phyloP scores from a whole-genome alignment of 257 asterid genomes.

The Solanum lignicaule region DNA sequence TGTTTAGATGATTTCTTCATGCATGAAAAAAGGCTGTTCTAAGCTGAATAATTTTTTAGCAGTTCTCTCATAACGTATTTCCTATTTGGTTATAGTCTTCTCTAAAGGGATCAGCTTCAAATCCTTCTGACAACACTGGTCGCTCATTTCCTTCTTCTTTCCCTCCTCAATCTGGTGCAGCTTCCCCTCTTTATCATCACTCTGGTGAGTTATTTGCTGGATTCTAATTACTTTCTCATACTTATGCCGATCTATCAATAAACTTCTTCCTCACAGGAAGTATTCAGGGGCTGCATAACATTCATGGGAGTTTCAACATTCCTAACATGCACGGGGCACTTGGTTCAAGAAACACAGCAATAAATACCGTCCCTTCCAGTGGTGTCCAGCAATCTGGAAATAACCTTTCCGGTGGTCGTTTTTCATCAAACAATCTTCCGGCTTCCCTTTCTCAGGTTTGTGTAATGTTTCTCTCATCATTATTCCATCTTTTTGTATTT shows the following conservation, averaged over 20 bases:
- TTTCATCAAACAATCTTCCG: conserved; percentile 52
- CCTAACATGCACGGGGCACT: conserved; percentile 58
- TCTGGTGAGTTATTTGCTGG: conserved; percentile 35
- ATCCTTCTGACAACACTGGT: conserved; percentile 53
- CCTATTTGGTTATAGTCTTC: conserved; percentile 44
- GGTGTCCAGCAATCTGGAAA: conserved; percentile 74
- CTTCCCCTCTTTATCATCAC: conserved; percentile 55
- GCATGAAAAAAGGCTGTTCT: background rate
- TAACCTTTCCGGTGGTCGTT: conserved; percentile 53
- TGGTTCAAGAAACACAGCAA: conserved; percentile 61
- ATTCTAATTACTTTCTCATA: background rate
- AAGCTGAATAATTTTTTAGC: background rate
- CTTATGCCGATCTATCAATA: conserved; percentile 7
- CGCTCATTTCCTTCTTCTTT: conserved; percentile 51
- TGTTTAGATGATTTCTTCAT: background rate
- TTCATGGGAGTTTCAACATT: conserved; percentile 59
- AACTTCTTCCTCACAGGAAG: conserved; percentile 29
- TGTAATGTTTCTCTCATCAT: background rate
- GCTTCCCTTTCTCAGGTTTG: conserved; percentile 70
- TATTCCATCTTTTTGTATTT: background rate
- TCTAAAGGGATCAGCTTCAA: conserved; percentile 67
- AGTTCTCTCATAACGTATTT: background rate
- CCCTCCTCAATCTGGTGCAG: conserved; percentile 69
- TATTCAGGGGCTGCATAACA: conserved; percentile 67
- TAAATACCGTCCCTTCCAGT: conserved; percentile 49